A percentile compares a stretch with the other conserved stretches of the same genome.
phyloP scores from a whole-genome alignment of 2,329 filamentous ascomycete genomes.

The Aspergillus clavatus region DNA sequence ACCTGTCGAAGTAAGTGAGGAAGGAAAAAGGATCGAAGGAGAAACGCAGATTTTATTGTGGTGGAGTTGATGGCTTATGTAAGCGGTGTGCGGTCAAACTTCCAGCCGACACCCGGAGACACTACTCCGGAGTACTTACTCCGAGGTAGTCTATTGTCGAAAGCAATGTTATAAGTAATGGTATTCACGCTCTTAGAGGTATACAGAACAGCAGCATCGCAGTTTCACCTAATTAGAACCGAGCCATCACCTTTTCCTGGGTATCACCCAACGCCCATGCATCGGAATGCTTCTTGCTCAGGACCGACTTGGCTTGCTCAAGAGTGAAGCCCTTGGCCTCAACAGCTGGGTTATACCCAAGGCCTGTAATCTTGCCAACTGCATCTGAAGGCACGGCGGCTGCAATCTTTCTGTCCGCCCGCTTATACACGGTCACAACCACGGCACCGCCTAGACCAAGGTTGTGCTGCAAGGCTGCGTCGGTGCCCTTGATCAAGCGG shows the following conservation, averaged over 20 bases:
- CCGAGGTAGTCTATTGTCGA: not conserved
- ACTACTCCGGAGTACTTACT: not conserved
- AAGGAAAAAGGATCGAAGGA: slow-evolving; percentile 14
- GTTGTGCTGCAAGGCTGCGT: slow-evolving; percentile 81
- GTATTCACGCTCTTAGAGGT: not conserved
- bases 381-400: slow-evolving; percentile 56
- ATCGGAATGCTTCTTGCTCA: slow-evolving; percentile 64
- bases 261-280: slow-evolving; percentile 77
- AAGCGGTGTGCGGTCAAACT: slow-evolving; percentile 1
- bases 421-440: slow-evolving; percentile 83
- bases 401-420: slow-evolving; percentile 69
- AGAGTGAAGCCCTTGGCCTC: slow-evolving; percentile 84
- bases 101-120: not conserved
- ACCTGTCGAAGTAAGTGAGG: slow-evolving; percentile 32
- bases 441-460: slow-evolving; percentile 85
- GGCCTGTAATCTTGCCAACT: slow-evolving; percentile 60
- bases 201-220: not conserved
- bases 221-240: slow-evolving; percentile 48
- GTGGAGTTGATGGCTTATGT: slow-evolving; percentile 12
- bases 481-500: slow-evolving; percentile 63
- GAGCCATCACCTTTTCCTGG: slow-evolving; percentile 65
- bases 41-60: slow-evolving; percentile 15
- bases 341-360: slow-evolving; percentile 90
- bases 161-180: not conserved
- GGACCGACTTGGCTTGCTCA: slow-evolving; percentile 62